A percentile compares a stretch with the other conserved stretches of the same genome.
Conservation (phyloP, 768 basidiomycete genomes). For the Tylopilus plumbeoviolaceoides region DNA sequence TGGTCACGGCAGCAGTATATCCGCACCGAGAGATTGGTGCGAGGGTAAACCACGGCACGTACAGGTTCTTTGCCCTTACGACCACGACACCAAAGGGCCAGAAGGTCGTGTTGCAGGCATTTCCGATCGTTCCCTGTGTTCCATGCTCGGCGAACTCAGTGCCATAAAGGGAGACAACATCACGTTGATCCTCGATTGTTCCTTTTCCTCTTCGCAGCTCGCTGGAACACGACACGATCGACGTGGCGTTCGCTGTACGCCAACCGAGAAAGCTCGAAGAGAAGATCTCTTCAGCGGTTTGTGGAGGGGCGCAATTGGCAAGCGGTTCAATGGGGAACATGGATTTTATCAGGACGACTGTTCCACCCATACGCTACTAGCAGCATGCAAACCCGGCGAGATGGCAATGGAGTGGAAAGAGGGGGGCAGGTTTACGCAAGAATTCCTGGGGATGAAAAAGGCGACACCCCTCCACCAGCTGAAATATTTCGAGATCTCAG, state of each 20-base stretch:
- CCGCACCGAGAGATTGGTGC: conserved; percentile 61
- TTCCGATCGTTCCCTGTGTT: conserved; percentile 60
- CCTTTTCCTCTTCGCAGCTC: conserved; percentile 46
- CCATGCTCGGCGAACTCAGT: conserved; percentile 56
- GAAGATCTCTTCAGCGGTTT: conserved; percentile 54
- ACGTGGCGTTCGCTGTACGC: conserved; percentile 53
- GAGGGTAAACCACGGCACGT: conserved; percentile 40
- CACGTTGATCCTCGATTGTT: conserved; percentile 63
- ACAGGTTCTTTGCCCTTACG: conserved; percentile 63
- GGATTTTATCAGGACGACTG: conserved; percentile 43
- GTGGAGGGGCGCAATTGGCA: conserved; percentile 47
- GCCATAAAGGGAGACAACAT: conserved; percentile 64
- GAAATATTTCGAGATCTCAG: conserved; percentile 46
- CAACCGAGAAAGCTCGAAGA: conserved; percentile 47
- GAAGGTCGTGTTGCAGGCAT: conserved; percentile 56
- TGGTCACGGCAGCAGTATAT: conserved; percentile 62
- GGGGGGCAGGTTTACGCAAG: conserved; percentile 58
- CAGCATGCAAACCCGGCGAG: conserved; percentile 53
- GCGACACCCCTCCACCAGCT: conserved; percentile 49
- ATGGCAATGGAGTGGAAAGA: conserved; percentile 58
- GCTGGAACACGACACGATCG: conserved; percentile 41
- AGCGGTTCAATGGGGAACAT: conserved; percentile 32
- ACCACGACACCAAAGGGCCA: conserved; percentile 50
- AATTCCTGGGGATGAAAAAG: conserved; percentile 47
- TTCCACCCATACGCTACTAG: conserved; percentile 49